Evolutionary conservation across 176 grass and related monocot species (phyloP).

Genomic region (Ampelocalamus luodianensis): DNA sequence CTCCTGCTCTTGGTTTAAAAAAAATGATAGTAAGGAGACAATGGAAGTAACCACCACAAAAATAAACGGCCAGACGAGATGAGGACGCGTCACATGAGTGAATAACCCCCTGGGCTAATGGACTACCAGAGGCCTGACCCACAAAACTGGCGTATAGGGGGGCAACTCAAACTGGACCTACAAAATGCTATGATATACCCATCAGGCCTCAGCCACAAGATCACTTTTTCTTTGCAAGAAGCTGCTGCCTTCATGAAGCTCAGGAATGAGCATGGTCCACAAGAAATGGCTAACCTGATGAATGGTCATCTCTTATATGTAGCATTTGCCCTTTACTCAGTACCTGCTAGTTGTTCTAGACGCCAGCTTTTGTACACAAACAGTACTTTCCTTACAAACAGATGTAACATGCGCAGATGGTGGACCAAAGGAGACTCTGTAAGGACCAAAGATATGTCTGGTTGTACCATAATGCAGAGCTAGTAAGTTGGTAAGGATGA

Average conservation of each 20-base stretch:
- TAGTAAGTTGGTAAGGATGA: slow-evolving; percentile 30
- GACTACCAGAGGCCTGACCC: slow-evolving; percentile 33
- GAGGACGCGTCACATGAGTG: slow-evolving; percentile 26
- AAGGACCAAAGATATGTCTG: slow-evolving; percentile 32
- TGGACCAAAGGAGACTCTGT: slow-evolving; percentile 39
- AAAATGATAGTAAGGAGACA: too few relatives aligned
- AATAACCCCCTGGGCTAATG: slow-evolving; percentile 1
- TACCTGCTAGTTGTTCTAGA: slow-evolving; percentile 45
- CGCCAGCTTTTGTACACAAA: slow-evolving; percentile 36
- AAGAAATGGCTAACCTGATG: slow-evolving; percentile 43
- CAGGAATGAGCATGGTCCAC: slow-evolving; percentile 53
- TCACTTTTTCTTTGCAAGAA: slow-evolving; percentile 25
- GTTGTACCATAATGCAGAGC: slow-evolving; percentile 32
- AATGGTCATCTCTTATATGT: slow-evolving; percentile 46
- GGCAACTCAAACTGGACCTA: slow-evolving; percentile 25
- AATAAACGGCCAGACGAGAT: background rate
- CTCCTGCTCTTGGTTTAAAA: too few relatives aligned
- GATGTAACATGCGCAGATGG: slow-evolving; percentile 47
- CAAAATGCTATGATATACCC: slow-evolving; percentile 46
- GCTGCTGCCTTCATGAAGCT: slow-evolving; percentile 37
- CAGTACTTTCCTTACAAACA: slow-evolving; percentile 53
- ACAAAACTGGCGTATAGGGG: slow-evolving; percentile 1
- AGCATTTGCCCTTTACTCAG: slow-evolving; percentile 47
- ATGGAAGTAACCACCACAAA: background rate
- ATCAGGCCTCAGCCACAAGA: slow-evolving; percentile 37